A percentile compares a stretch with the other conserved stretches of the same genome.
These are phyloP conservation scores for Castanea crenata DNA, from an alignment of 306 rosid genomes.

Conservation along the genomic window DNA sequence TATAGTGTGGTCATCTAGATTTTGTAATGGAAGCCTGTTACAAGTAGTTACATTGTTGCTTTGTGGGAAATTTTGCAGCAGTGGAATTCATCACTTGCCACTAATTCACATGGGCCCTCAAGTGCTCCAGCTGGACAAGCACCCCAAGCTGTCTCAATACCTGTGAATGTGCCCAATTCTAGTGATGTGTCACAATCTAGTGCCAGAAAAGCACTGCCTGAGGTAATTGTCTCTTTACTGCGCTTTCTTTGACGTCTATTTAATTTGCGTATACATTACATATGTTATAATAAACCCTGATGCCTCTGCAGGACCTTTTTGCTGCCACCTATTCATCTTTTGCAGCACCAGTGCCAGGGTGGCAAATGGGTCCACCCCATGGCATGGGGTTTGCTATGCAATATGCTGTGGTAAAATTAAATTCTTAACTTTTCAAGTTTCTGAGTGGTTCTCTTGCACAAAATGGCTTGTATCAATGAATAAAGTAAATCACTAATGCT, in stretches of 20 bases:
- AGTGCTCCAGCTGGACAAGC: slow-evolving; percentile 47
- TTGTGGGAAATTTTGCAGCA: slow-evolving; percentile 49
- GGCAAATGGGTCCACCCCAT: slow-evolving; percentile 75
- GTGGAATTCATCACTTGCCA: slow-evolving; percentile 46
- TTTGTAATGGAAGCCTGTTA: slow-evolving; percentile 6
- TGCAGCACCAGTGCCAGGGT: slow-evolving; percentile 62
- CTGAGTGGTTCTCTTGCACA: slow-evolving; percentile 13
- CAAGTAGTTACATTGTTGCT: slow-evolving; percentile 13
- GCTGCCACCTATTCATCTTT: slow-evolving; percentile 49
- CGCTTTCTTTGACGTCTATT: slow-evolving; percentile 9
- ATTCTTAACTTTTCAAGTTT: slow-evolving; percentile 22
- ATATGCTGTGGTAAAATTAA: slow-evolving; percentile 59
- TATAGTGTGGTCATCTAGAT: slow-evolving; percentile 20
- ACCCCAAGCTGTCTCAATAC: slow-evolving; percentile 38
- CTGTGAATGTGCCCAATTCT: slow-evolving; percentile 30
- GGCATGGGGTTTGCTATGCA: slow-evolving; percentile 63
- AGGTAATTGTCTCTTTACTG: slow-evolving; percentile 40
- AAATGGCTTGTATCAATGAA: slow-evolving; percentile 21
- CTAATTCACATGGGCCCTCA: slow-evolving; percentile 48
- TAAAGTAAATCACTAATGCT: slow-evolving; percentile 18
- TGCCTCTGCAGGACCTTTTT: slow-evolving; percentile 69
- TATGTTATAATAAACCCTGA: slow-evolving; percentile 28
- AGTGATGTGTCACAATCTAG: slow-evolving; percentile 42
- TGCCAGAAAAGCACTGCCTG: slow-evolving; percentile 79
- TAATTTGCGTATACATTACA: slow-evolving; percentile 15